Evolutionary conservation across 1,284 basidiomycete genomes (phyloP).

Genomic region (Trametes polyzona): DNA sequence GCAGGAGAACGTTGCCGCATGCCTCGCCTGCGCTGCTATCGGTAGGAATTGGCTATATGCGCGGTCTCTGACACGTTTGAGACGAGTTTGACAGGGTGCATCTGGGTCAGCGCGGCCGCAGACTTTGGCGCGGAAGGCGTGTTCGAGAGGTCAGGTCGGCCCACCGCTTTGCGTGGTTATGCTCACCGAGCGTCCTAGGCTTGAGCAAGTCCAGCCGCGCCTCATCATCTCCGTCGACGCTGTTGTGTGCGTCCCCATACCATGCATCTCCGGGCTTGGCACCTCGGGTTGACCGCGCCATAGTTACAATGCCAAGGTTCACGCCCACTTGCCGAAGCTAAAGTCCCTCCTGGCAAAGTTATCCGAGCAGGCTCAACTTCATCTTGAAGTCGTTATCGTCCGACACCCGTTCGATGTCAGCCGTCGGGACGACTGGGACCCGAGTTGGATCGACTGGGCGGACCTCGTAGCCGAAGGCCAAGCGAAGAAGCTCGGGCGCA

Average conservation of each 20-base stretch:
- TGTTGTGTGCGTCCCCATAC: constrained; percentile 54
- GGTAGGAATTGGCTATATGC: constrained; percentile 40
- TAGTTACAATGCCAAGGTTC: constrained; percentile 74
- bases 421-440: constrained; percentile 44
- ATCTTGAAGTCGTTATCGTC: constrained; percentile 65
- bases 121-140: constrained; percentile 88
- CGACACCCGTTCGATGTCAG: constrained; percentile 43
- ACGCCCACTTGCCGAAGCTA: constrained; percentile 73
- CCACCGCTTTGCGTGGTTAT: neutral
- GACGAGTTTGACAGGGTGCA: constrained; percentile 45
- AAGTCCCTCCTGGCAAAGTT: constrained; percentile 57
- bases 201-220: constrained; percentile 76
- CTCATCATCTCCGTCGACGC: constrained; percentile 76
- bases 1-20: constrained; percentile 75
- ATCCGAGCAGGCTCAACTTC: constrained; percentile 38
- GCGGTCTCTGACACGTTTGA: constrained; percentile 2
- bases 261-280: neutral
- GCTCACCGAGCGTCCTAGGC: constrained; percentile 40
- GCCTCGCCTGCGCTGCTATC: constrained; percentile 76
- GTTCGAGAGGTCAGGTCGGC: constrained; percentile 65
- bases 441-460: constrained; percentile 60
- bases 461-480: constrained; percentile 54
- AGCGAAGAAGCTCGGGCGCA: constrained; percentile 49
- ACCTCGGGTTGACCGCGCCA: neutral
- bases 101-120: constrained; percentile 86